Evolutionary conservation across 176 grass and related monocot genomes (phyloP).

Genomic region (Leersia perrieri): DNA sequence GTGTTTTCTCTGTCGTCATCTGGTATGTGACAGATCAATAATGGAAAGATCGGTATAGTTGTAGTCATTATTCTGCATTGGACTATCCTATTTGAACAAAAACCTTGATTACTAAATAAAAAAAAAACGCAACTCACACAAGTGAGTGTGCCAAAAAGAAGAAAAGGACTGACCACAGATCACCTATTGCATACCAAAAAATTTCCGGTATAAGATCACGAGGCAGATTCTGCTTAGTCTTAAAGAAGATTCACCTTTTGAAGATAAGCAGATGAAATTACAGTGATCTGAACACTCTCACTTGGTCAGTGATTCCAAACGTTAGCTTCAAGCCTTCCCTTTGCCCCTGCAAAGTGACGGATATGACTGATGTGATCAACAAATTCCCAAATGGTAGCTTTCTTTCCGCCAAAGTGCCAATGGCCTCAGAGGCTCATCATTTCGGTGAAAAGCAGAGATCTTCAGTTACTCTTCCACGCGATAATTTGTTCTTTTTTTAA

Average conservation of each 20-base stretch:
- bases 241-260: constrained; percentile 12
- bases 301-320: constrained; percentile 44
- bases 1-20: no score
- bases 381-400: constrained; percentile 7
- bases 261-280: neutral
- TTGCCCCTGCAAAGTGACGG: neutral
- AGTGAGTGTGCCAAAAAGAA: neutral
- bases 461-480: neutral
- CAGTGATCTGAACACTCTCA: constrained; percentile 45
- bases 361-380: constrained; percentile 6
- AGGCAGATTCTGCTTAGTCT: neutral
- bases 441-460: neutral
- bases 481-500: neutral
- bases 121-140: neutral
- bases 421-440: neutral
- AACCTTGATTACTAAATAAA: neutral
- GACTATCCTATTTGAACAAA: neutral
- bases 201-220: constrained; percentile 1
- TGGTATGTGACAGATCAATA: neutral
- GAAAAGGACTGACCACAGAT: neutral
- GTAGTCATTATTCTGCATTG: neutral
- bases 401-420: constrained; percentile 24
- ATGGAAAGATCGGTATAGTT: neutral
- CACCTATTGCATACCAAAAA: neutral
- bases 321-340: constrained; percentile 28